phyloP scores from a whole-genome alignment of 139 green algal species.

The Asterochloris erici region DNA sequence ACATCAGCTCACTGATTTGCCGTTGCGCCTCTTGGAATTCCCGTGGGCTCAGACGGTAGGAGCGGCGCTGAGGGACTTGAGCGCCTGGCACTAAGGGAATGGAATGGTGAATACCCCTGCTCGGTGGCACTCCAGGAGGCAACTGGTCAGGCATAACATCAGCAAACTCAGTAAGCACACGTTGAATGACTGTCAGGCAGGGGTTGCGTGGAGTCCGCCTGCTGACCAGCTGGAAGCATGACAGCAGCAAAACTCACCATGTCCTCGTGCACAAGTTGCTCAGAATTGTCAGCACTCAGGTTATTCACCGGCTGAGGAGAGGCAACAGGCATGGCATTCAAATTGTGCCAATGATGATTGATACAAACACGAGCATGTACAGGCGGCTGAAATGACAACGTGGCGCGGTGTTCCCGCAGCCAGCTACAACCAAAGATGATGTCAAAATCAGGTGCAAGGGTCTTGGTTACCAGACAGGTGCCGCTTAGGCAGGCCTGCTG shows the following conservation, averaged over 20 bases:
- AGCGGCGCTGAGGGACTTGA: background rate
- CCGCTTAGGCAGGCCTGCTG: too few relatives aligned
- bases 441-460: too few relatives aligned
- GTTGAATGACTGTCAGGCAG: background rate
- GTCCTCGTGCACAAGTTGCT: background rate
- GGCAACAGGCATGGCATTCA: too few relatives aligned
- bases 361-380: too few relatives aligned
- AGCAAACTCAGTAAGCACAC: background rate
- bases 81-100: conserved; percentile 5
- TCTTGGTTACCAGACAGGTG: too few relatives aligned
- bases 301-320: background rate
- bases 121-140: conserved; percentile 9
- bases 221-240: background rate
- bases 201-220: background rate
- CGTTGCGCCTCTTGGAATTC: conserved; percentile 4
- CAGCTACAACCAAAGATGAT: too few relatives aligned
- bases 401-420: too few relatives aligned
- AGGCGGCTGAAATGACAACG: too few relatives aligned
- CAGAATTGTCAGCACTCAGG: background rate
- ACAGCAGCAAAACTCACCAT: conserved; percentile 3
- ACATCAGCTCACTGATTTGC: conserved; percentile 22
- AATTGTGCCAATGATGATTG: too few relatives aligned
- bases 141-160: conserved; percentile 1
- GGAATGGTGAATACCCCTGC: background rate
- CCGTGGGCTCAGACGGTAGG: background rate